Evolutionary conservation across 1,284 basidiomycete genomes (phyloP), one percentile per base, ranked within the genome.

Genomic region (Hypsizygus ulmarius): DNA sequence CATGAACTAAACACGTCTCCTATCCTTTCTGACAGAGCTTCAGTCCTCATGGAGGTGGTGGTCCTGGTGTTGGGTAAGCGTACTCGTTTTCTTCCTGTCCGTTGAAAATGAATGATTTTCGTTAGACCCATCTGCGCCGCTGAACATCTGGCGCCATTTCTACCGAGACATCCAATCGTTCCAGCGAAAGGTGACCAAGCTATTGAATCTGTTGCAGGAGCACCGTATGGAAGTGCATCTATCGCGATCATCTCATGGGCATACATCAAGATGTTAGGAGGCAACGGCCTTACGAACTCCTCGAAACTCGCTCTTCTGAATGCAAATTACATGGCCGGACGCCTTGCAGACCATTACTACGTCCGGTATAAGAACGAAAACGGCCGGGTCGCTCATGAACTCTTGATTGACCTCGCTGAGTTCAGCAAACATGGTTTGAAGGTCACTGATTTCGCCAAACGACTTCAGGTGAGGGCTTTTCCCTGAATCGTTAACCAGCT

Each of bases 221-320:
- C 91, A 4, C 96, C 94, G 0, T 98, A 83, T 65, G 96, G 96
- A 38, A 96, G 92, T 54, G 93, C 96, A 0, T 95, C 92, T 7
- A 95, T 99, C 62, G 84, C 94, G 45, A 81, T 96, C 53, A 98
- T 99, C 64, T 97, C 96, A 1, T 99, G 96, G 96, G 92, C 93
- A 12, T 95, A 94, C 68, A 90, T 95, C 75, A 93, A 92, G 75
- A 97, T 98, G 96, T 84, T 98, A 27, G 96, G 96, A 28, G 95
- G 94, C 16, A 71, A 81, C 49, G 96, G 95, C 12, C 79, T 99
- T 35, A 82, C 84, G 34, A 79, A 92, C 56, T 86, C 93, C 3
- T 91, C 94, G 7, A 90, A 90, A 62, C 73, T 91, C 25, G 91
- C 96, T 1, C 77, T 99, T 21, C 79, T 99, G 42, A 97, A 88